Percentiles rank a stretch among this genome's conserved stretches.
Evolutionary conservation across 148 eudicot species (phyloP).

Genomic region (Bassia scoparia): DNA sequence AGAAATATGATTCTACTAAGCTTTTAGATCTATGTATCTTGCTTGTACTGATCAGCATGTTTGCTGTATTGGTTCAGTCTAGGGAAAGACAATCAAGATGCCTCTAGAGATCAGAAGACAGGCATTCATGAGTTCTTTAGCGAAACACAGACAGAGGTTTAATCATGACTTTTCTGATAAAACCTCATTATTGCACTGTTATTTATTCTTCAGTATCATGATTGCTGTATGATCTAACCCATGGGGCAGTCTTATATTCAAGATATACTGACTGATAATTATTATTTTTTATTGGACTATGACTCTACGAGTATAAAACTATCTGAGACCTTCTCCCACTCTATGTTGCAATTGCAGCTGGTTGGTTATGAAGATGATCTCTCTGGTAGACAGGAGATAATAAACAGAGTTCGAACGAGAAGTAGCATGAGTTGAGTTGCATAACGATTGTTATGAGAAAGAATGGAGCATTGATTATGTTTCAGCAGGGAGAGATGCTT

Average conservation of each 20-base stretch:
- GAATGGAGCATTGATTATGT: slow-evolving; percentile 3
- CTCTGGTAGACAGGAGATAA: slow-evolving; percentile 83
- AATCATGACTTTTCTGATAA: neutral
- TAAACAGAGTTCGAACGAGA: slow-evolving; percentile 75
- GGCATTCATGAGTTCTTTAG: slow-evolving; percentile 66
- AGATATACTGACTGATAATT: no score
- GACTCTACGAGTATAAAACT: neutral
- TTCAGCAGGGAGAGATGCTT: slow-evolving; percentile 2
- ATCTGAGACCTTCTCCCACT: slow-evolving; percentile 11
- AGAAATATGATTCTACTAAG: neutral
- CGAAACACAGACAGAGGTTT: slow-evolving; percentile 97
- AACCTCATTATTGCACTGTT: slow-evolving; percentile 9
- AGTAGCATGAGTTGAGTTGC: slow-evolving; percentile 42
- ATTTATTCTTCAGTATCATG: neutral
- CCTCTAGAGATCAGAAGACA: slow-evolving; percentile 38
- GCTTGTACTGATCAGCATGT: neutral
- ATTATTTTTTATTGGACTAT: no score
- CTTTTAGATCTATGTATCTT: neutral
- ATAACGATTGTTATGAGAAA: neutral
- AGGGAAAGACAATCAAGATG: slow-evolving; percentile 37
- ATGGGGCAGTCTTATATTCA: no score
- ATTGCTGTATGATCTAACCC: no score
- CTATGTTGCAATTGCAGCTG: slow-evolving; percentile 42
- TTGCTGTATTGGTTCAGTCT: slow-evolving; percentile 37
- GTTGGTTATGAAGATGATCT: slow-evolving; percentile 94